Base-by-base conservation (phyloP, 2,329 filamentous ascomycete genomes). In the Podosphaera fusca region DNA sequence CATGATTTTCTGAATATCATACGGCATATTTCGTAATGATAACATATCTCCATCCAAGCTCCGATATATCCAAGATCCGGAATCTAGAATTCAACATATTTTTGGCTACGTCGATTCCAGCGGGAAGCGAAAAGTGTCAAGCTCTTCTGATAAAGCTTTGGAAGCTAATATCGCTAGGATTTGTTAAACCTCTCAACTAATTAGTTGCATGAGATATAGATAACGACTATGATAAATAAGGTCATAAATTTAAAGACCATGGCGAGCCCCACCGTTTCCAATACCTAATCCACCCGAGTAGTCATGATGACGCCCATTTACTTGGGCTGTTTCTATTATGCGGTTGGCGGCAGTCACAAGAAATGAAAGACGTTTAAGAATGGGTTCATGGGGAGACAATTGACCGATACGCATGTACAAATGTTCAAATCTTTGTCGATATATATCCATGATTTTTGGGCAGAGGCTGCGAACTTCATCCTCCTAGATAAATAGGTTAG, bases 371-470 rank as follows among this genome's bases (percentile, higher is more conserved):
- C 70, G 72, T 65, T 73, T 74, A 51, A 79, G 67, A 14, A 72
- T 69, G 30, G 71, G 68, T 62, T 78, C 74, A 35, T 70, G 69
- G 8, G 72, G 72, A n/a, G 72, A 67, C 40, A 71, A 67, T 59
- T 70, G 71, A 65, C 69, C 73, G 60, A 79, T 72, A 56, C 71
- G 72, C 62, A 75, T 70, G 62, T 75, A 74, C 10, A 79, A 69
- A 57, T 73, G 70, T 64, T 79, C 76, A 46, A 78, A 70, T 45
- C 75, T 72, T 55, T 71, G 68, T 60, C 75, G 71, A 61, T 79
- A 71, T 45, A 76, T 73, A 50, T 69, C 68, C 71, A 80, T 78
- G 61, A 80, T 77, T 62, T 74, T 76, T 33, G 77, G 76, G 38
- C 77, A 73, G 42, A 79, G 75, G 31, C 75, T 74, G 58, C 73